These are phyloP conservation scores for Hibiscus mutabilis DNA, from an alignment of 345 rosid species.

Conservation along the genomic window DNA sequence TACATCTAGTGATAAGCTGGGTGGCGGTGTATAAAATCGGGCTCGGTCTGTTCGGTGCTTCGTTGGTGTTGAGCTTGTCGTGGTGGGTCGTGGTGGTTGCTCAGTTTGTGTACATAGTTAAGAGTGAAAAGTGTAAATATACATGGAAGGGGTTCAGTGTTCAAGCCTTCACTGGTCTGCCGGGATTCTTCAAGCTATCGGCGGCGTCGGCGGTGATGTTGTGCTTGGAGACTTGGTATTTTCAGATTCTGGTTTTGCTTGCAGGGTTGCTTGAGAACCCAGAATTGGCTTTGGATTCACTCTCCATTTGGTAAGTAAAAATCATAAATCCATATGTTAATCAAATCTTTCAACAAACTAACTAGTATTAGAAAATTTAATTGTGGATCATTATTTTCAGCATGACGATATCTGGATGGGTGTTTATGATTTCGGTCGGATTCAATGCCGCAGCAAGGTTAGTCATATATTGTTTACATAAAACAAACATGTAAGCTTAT, in stretches of 20 bases:
- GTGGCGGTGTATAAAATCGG: slow-evolving; percentile 25
- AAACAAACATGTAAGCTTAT: too few relatives aligned
- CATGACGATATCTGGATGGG: slow-evolving; percentile 56
- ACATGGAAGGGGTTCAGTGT: slow-evolving; percentile 39
- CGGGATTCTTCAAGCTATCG: slow-evolving; percentile 38
- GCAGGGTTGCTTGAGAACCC: slow-evolving; percentile 48
- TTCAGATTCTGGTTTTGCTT: slow-evolving; percentile 37
- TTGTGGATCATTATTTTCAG: slow-evolving; percentile 23
- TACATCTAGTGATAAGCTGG: slow-evolving; percentile 38
- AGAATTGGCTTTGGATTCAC: slow-evolving; percentile 47
- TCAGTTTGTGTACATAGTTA: slow-evolving; percentile 32
- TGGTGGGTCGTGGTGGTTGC: slow-evolving; percentile 49
- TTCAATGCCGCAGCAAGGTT: slow-evolving; percentile 72
- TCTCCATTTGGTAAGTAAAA: slow-evolving; percentile 36
- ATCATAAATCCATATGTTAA: not conserved
- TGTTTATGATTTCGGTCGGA: slow-evolving; percentile 66
- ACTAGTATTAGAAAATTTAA: slow-evolving; percentile 17
- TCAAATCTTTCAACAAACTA: not conserved
- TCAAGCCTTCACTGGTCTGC: slow-evolving; percentile 35
- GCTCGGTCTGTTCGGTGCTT: slow-evolving; percentile 38
- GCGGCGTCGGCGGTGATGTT: slow-evolving; percentile 53
- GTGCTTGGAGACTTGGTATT: slow-evolving; percentile 48
- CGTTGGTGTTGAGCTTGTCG: slow-evolving; percentile 38
- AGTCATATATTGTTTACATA: not conserved
- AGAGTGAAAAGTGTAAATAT: slow-evolving; percentile 28